Evolutionary conservation across 306 rosid genomes (phyloP), one percentile per base, ranked within the genome.

Genomic region (Castanea crenata): DNA sequence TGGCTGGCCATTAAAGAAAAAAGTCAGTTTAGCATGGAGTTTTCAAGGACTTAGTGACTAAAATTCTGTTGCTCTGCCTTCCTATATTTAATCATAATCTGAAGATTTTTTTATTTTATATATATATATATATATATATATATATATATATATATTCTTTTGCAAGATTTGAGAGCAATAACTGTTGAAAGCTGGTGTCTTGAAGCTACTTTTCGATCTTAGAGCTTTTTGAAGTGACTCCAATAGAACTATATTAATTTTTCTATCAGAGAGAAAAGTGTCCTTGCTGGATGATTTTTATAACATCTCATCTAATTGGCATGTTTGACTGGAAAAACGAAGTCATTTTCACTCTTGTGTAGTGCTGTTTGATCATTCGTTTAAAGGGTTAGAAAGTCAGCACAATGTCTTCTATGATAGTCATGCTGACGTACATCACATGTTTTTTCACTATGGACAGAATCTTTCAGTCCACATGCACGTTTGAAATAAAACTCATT

Each of bases 381-480:
- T 52, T 81, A 34, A 18, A 58, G 76, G 72, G 49, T 57, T 32
- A 1, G 75, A 18, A 74, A 74, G 76, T 74, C 69, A 34, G 71
- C 76, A 67, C 55, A 29, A 32, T 59, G 75, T 74, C 75, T 69
- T 83, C 57, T 74, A 63, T 72, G 76, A 76, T 83, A 77, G 77
- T 69, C 81, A 49, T 64, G 87, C 87, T 81, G 89, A 86, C 88
- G 73, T 83, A 21, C 85, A 75, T 73, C 89, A 79, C 85, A 82
- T 88, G 86, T 83, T 80, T 80, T 79, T 81, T 29, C 44, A 34
- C 74, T 32, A 74, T 67, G 73, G 68, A 81, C 71, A 81, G 86
- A 86, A 84, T 86, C 89, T 91, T 49, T 84, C 57, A 34, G 74
- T 78, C 80, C 79, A 69, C 81, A 54, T 68, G 72, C 27, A 18